Percentiles rank a stretch among this genome's conserved stretches.
These are phyloP conservation scores for Biancaea sappan DNA, from an alignment of 306 rosid species.

Conservation along the genomic window DNA sequence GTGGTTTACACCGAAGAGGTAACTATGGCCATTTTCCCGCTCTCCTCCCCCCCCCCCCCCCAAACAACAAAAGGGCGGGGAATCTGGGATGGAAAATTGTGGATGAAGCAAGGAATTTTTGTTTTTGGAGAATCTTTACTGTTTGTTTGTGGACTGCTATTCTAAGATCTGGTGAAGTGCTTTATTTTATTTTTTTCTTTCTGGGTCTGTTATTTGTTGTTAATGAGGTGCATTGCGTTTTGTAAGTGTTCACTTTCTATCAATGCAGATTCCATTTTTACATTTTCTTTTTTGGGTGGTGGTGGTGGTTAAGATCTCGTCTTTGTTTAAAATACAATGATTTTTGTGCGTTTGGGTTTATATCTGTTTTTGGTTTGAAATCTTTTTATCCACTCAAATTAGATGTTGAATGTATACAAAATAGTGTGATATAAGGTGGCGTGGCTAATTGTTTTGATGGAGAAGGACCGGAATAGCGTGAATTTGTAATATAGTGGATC, in stretches of 20 bases:
- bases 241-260: not conserved
- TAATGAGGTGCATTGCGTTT: not conserved
- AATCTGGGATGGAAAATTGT: constrained; percentile 21
- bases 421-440: too few relatives aligned
- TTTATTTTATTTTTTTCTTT: not conserved
- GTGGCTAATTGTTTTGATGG: too few relatives aligned
- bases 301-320: not conserved
- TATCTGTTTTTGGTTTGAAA: not conserved
- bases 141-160: not conserved
- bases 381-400: not conserved
- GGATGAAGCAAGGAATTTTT: constrained; percentile 12
- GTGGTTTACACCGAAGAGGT: constrained; percentile 89
- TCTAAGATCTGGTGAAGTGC: not conserved
- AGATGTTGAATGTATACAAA: too few relatives aligned
- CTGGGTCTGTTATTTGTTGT: not conserved
- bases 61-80: too few relatives aligned
- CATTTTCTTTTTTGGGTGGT: not conserved
- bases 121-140: constrained; percentile 17
- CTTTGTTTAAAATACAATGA: not conserved
- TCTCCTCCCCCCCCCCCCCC: too few relatives aligned
- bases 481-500: too few relatives aligned
- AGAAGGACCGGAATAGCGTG: too few relatives aligned
- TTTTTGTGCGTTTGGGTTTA: constrained; percentile 17
- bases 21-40: not conserved
- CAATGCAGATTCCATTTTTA: not conserved